Evolutionary conservation across 345 rosid genomes (phyloP), one percentile per base, ranked within the genome.

Genomic region (Euphorbia pulcherrima): DNA sequence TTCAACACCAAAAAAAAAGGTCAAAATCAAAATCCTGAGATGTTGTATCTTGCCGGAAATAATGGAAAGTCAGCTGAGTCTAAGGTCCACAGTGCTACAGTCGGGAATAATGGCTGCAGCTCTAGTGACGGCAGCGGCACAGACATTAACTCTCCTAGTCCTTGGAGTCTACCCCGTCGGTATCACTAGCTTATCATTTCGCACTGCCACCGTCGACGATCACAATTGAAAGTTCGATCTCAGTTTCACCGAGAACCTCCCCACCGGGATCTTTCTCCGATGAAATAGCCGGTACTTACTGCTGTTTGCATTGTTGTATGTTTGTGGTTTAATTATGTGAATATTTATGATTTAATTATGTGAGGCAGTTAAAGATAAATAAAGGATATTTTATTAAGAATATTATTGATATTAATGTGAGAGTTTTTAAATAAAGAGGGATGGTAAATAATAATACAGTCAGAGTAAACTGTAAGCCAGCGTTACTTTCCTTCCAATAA

Each of bases 321-420:
- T 92, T 71, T 83, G 83, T 35, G 96, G 88, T 9, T 73, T 93
- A 77, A 72, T 90, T 73, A 78, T 89, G 88, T 93, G 94, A n/a
- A n/a, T n/a, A n/a, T n/a, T n/a, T n/a, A n/a, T n/a, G n/a, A n/a
- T n/a, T n/a, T n/a, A n/a, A n/a, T n/a, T n/a, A n/a, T n/a, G n/a
- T n/a, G n/a, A n/a, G n/a, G n/a, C n/a, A n/a, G n/a, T n/a, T n/a
- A n/a, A n/a, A n/a, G n/a, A n/a, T n/a, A n/a, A n/a, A n/a, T n/a
- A n/a, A n/a, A n/a, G n/a, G n/a, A n/a, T n/a, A n/a, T n/a, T n/a
- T n/a, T n/a, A n/a, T n/a, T n/a, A n/a, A n/a, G n/a, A n/a, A n/a
- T n/a, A n/a, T n/a, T n/a, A n/a, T n/a, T n/a, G n/a, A n/a, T n/a
- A n/a, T n/a, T n/a, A n/a, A n/a, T n/a, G n/a, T n/a, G n/a, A n/a